Conservation (phyloP, 2,329 filamentous ascomycete genomes). For the Mycosphaerella arachidis region DNA sequence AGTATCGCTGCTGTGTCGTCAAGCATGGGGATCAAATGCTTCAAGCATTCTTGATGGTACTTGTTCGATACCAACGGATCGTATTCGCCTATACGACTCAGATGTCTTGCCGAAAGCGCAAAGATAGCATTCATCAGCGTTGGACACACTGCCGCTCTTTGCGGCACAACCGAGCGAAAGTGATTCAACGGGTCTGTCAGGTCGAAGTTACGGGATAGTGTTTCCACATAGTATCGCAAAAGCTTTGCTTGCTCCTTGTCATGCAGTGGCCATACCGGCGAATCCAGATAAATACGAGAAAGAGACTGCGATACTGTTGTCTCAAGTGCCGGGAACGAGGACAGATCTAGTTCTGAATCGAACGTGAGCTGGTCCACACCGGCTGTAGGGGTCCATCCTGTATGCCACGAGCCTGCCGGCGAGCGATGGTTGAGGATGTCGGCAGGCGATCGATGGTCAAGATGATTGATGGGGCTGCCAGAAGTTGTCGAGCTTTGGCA, state of each 20-base stretch:
- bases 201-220: conserved; percentile 30
- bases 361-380: conserved; percentile 10
- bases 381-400: conserved; percentile 20
- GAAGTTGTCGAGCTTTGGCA: conserved; percentile 16
- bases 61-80: conserved; percentile 48
- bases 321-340: conserved; percentile 16
- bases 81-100: conserved; percentile 47
- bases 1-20: conserved; percentile 38
- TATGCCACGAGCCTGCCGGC: conserved; percentile 20
- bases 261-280: conserved; percentile 27
- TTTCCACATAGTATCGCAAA: conserved; percentile 32
- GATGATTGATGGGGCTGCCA: conserved; percentile 4
- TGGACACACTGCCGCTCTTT: conserved; percentile 48
- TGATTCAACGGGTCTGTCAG: conserved; percentile 38
- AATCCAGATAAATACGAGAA: conserved; percentile 29
- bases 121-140: conserved; percentile 55
- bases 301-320: conserved; percentile 20
- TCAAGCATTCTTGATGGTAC: conserved; percentile 54
- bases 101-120: conserved; percentile 52
- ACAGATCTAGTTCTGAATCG: conserved; percentile 9
- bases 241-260: conserved; percentile 30
- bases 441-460: not conserved
- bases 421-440: conserved; percentile 4
- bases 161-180: conserved; percentile 53
- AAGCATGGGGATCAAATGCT: conserved; percentile 47